A percentile compares a stretch with the other conserved stretches of the same genome.
Evolutionary conservation across 352 stramenopile species (phyloP).

Genomic region (Phytophthora cactorum): DNA sequence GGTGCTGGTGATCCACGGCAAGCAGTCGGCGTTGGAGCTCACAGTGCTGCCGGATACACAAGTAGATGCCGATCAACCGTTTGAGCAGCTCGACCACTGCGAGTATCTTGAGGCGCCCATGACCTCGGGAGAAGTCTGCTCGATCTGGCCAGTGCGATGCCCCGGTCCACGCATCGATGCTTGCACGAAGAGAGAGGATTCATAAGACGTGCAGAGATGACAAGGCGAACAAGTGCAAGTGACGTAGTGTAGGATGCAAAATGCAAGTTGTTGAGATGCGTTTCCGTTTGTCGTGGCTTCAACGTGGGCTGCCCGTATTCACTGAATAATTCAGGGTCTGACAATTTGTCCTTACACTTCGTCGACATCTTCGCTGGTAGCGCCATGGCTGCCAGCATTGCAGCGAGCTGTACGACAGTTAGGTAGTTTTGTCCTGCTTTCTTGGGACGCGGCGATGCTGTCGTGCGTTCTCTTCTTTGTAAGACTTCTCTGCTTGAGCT

Average conservation of each 20-base stretch:
- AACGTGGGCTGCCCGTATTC: not conserved
- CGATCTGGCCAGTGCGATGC: slow-evolving; percentile 6
- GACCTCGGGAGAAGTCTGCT: slow-evolving; percentile 34
- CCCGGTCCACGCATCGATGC: slow-evolving; percentile 18
- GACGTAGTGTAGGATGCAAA: slow-evolving; percentile 1
- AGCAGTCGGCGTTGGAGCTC: slow-evolving; percentile 25
- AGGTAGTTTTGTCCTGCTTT: not conserved
- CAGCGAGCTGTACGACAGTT: slow-evolving; percentile 2
- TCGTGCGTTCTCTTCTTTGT: slow-evolving; percentile 16
- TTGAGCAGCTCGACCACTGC: slow-evolving; percentile 25
- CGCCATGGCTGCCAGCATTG: not conserved
- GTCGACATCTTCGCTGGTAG: not conserved
- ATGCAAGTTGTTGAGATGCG: not conserved
- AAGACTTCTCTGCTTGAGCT: slow-evolving; percentile 3
- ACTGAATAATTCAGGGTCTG: not conserved
- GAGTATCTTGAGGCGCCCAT: slow-evolving; percentile 47
- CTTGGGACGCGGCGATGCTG: slow-evolving; percentile 31
- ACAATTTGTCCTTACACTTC: not conserved
- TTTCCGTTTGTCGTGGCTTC: not conserved
- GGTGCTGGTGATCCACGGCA: slow-evolving; percentile 38
- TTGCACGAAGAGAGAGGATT: slow-evolving; percentile 21
- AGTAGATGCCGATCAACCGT: slow-evolving; percentile 2
- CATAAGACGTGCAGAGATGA: slow-evolving; percentile 14
- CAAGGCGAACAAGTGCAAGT: slow-evolving; percentile 14
- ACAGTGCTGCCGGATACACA: slow-evolving; percentile 18